Evolutionary conservation across 2,329 filamentous ascomycete genomes (phyloP), one percentile per base, ranked within the genome.

Genomic region (Aspergillus awamori): DNA sequence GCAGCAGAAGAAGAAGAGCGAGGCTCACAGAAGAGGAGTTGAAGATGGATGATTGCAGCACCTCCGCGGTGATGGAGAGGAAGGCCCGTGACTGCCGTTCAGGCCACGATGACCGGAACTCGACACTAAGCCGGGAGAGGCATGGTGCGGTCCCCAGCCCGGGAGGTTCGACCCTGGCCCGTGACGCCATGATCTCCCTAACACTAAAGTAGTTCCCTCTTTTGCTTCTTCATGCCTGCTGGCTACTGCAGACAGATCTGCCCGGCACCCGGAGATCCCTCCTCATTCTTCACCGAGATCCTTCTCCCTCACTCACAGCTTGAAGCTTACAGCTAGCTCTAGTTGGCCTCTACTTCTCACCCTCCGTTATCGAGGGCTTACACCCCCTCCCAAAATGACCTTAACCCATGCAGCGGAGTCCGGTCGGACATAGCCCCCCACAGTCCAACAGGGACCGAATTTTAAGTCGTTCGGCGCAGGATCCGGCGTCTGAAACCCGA

Each of bases 31-130:
- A 53, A 52, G 54, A 58, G 39, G 30, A 55, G 56, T 45, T n/a
- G 48, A 60, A 57, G 57, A 61, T 53, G 28, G 54, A 59, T 56
- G 53, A 59, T 30, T 57, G 53, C 54, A 49, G 55, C 60, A 62
- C 49, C 33, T 51, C 24, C 41, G 36, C 30, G 28, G 57, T 58
- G 60, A 60, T 58, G 53, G 49, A 36, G 30, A 36, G 30, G 51
- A 52, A 51, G 55, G 60, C 58, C 59, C 62, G 59, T 60, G 60
- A 63, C 65, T 68, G 65, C 52, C 41, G 52, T 61, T 38, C 74
- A 78, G 75, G 76, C 73, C 76, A 78, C 75, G 74, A 76, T 77
- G 67, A 67, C 74, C 73, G 71, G 67, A 77, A 76, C 72, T 67
- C 45, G 43, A 38, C 67, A 58, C 69, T 73, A 73, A 65, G 60